These are phyloP conservation scores for Eucalyptus viminalis DNA, from an alignment of 345 rosid genomes.

Conservation along the genomic window DNA sequence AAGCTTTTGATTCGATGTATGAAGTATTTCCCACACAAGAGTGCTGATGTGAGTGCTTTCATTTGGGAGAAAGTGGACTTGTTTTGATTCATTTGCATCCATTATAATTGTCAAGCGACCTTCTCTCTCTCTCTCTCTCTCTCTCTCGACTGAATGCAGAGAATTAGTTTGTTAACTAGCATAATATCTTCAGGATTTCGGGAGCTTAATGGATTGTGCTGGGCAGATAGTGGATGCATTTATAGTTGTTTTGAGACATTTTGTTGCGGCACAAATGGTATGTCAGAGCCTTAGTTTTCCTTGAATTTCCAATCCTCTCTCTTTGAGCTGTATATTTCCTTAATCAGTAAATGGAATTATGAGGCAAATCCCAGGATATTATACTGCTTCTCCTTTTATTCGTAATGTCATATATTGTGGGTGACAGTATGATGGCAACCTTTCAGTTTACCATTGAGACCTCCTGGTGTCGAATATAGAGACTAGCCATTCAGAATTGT, in stretches of 20 bases:
- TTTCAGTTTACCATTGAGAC: background rate
- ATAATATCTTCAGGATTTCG: slow-evolving; percentile 39
- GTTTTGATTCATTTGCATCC: background rate
- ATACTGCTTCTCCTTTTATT: background rate
- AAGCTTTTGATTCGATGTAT: slow-evolving; percentile 49
- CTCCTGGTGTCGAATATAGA: background rate
- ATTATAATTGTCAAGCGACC: background rate
- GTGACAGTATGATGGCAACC: background rate
- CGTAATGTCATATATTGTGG: background rate
- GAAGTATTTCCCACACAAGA: slow-evolving; percentile 29
- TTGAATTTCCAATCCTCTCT: background rate
- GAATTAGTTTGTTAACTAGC: background rate
- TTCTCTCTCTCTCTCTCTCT: background rate
- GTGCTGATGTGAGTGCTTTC: slow-evolving; percentile 29
- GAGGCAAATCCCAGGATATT: background rate
- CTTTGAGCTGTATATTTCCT: background rate
- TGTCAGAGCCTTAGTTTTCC: background rate
- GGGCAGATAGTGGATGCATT: slow-evolving; percentile 56
- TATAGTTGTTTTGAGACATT: slow-evolving; percentile 43
- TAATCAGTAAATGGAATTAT: background rate
- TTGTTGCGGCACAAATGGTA: slow-evolving; percentile 40
- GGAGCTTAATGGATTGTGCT: slow-evolving; percentile 22
- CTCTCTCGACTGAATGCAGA: background rate
- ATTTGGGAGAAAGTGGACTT: background rate
- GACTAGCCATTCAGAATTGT: background rate